phyloP scores from a whole-genome alignment of 1,284 basidiomycete genomes.

The Malassezia brasiliensis region DNA sequence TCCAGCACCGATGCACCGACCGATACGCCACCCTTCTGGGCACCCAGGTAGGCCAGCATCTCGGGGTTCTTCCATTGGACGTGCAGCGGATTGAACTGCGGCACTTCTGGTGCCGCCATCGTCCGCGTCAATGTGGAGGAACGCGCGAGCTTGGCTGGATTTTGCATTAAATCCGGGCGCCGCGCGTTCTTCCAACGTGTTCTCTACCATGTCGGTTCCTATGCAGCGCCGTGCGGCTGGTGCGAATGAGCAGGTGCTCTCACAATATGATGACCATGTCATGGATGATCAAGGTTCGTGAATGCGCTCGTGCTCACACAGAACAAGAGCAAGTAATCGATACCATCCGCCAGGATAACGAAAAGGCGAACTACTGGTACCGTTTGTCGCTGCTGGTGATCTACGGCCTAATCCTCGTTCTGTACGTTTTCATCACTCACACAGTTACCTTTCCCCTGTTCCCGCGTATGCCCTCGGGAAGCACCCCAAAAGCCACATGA shows the following conservation, averaged over 20 bases:
- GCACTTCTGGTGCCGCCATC: slow-evolving; percentile 3
- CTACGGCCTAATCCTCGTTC: slow-evolving; percentile 24
- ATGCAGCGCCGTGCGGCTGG: slow-evolving; percentile 1
- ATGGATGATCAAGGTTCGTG: slow-evolving; percentile 14
- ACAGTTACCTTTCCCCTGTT: slow-evolving; percentile 38
- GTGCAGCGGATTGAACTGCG: slow-evolving; percentile 21
- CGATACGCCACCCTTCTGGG: slow-evolving; percentile 17
- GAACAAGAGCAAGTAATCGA: slow-evolving; percentile 38
- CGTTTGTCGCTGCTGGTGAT: slow-evolving; percentile 29
- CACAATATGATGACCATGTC: slow-evolving; percentile 30
- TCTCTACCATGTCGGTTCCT: not conserved
- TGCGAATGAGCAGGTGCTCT: slow-evolving; percentile 20
- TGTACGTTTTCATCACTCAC: slow-evolving; percentile 11
- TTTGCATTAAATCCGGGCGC: not conserved
- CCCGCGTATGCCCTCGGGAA: slow-evolving; percentile 39
- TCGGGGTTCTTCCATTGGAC: slow-evolving; percentile 42
- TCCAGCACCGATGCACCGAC: slow-evolving; percentile 15
- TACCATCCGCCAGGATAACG: slow-evolving; percentile 29
- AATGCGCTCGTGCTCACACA: slow-evolving; percentile 1
- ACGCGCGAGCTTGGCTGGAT: too few relatives aligned
- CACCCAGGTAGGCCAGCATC: slow-evolving; percentile 28
- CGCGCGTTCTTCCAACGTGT: too few relatives aligned
- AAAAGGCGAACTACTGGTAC: slow-evolving; percentile 40
- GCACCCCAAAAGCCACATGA: slow-evolving; percentile 43
- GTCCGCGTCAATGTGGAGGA: not conserved